Evolutionary conservation across 2,329 filamentous ascomycete species (phyloP), one percentile per base, ranked within the genome.

Genomic region (Graphilbum sp.): DNA sequence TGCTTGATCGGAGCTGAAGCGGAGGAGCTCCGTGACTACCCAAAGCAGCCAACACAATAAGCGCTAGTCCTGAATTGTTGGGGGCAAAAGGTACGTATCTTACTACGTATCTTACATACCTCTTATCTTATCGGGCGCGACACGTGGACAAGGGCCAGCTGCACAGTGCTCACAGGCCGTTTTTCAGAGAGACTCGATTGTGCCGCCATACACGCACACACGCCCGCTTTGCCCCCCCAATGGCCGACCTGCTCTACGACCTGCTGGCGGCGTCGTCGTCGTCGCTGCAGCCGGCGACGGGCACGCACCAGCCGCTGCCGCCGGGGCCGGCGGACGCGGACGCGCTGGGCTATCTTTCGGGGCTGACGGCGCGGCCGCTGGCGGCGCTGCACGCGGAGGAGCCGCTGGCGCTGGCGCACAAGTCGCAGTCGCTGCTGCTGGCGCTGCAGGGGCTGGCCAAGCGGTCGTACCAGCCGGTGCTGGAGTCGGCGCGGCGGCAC

Each of bases 371-470:
- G 3, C 76, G 92, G 38, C 75, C 83, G 12, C 67, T 92, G 36
- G 66, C 75, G 19, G 72, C 79, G 27, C 68, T 96, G 38, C 72
- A 73, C 36, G 72, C 73, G 19, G 76, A 71, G 7, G 90, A 98
- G 56, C 78, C 80, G 1, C 76, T 85, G 43, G 75, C 75, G 1
- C 71, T 96, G n/a, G 65, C 79, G 1, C 84, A 95, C 50, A 69
- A 76, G 39, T 79, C 81, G 4, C 85, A 95, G 44, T 81, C 83
- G 0, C 71, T 82, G 31, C 69, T 88, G 13, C 72, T 93, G 31
- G 83, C 85, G 1, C 69, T 96, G 1, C 90, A 98, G 54, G 72
- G 75, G 0, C 73, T 96, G 36, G 88, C 87, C 8, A 93, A 93
- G 49, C 81, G 83, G 47, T 94, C 87, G 1, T 79, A 95, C 57